Base-by-base conservation (phyloP, 345 rosid genomes). In the Populus tremula region DNA sequence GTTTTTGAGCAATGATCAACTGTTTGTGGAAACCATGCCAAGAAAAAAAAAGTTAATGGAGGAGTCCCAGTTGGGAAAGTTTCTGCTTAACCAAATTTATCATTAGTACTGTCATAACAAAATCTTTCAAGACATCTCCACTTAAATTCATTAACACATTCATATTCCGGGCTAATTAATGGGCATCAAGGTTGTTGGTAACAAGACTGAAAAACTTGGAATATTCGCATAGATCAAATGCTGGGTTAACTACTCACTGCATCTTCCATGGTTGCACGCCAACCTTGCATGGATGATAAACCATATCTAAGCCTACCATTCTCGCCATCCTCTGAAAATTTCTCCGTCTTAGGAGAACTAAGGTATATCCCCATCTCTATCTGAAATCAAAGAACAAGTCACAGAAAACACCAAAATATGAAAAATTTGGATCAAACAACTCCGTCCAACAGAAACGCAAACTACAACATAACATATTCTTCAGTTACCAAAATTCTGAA, bases 211-310 rank as follows among this genome's bases (percentile, higher is more conserved):
- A 78, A 20, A 18, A 14, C 63, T 67, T 18, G 56, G 18, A 21
- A 43, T 43, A 31, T 67, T 39, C 50, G 59, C 31, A 47, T 27
- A 47, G 70, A 71, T 76, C 54, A 56, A 25, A 65, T 18, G 67
- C 45, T 72, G 33, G 36, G 68, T n/a, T 36, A 38, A 78, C 64
- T 65, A 88, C 98, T 92, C 87, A 95, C 99, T 11, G 99, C 98
- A 83, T 96, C 99, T 88, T 96, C 99, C 99, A 96, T 96, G 53
- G 92, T 82, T 29, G 98, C 90, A 56, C 99, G 99, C 99, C 99
- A 93, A 69, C 99, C 99, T 88, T 96, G 99, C 99, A 96, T 96
- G 25, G 98, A 96, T 12, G 98, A 92, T 79, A 96, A 80, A 59
- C 99, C 98, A 85, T 86, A 96, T 83, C 98, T 87, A 25, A 96